Conservation (phyloP, 2,329 filamentous ascomycete genomes). For the Ascochyta rabiei region DNA sequence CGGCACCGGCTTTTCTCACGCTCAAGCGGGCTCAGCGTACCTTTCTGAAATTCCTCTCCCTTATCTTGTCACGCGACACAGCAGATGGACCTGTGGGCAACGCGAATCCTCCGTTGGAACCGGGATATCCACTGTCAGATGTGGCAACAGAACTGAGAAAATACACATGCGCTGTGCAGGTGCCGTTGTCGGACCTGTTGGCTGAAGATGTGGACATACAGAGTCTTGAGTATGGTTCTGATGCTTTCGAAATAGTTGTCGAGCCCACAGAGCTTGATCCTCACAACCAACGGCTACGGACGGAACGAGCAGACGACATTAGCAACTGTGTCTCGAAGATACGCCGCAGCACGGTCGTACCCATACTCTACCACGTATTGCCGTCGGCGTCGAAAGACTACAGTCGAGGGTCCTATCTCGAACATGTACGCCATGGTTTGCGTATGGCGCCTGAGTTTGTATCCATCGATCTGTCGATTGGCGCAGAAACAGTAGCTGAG, state of each 20-base stretch:
- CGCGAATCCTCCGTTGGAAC: conserved; percentile 62
- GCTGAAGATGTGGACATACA: conserved; percentile 64
- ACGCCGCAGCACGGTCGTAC: conserved; percentile 64
- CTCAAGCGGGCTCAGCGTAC: conserved; percentile 72
- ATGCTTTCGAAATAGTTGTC: conserved; percentile 69
- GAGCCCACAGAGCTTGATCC: conserved; percentile 40
- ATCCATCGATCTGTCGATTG: conserved; percentile 66
- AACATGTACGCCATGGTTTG: conserved; percentile 64
- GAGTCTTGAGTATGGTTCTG: conserved; percentile 68
- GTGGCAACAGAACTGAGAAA: conserved; percentile 65
- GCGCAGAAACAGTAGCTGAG: conserved; percentile 57
- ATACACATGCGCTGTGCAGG: conserved; percentile 71
- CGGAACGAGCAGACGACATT: conserved; percentile 51
- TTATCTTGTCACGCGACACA: conserved; percentile 61
- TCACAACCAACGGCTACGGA: conserved; percentile 18
- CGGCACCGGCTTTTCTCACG: conserved; percentile 65
- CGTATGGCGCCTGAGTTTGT: conserved; percentile 66
- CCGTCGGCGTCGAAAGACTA: conserved; percentile 33
- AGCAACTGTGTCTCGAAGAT: conserved; percentile 66
- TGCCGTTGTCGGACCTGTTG: conserved; percentile 64
- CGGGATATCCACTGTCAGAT: conserved; percentile 68
- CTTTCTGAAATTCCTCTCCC: conserved; percentile 71
- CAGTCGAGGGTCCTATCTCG: conserved; percentile 55
- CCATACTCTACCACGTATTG: conserved; percentile 51
- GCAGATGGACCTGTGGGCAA: conserved; percentile 30